A percentile compares a stretch with the other conserved stretches of the same genome.
phyloP scores from a whole-genome alignment of 345 rosid genomes.

The Dimocarpus longan region DNA sequence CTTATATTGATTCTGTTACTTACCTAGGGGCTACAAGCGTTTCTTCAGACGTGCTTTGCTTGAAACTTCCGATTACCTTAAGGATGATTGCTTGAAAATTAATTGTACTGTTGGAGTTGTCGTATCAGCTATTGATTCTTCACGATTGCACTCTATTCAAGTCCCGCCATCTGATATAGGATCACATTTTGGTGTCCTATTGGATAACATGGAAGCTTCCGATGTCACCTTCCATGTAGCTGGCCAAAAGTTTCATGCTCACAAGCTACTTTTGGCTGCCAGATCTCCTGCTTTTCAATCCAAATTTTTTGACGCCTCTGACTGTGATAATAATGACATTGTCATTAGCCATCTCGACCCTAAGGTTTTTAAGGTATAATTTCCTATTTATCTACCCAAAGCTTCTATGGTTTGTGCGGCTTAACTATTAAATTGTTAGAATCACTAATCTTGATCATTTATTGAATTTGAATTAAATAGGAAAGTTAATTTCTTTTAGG shows the following conservation, averaged over 20 bases:
- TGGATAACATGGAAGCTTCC: conserved; percentile 60
- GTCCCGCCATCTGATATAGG: conserved; percentile 72
- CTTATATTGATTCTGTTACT: neutral
- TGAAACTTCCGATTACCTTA: conserved; percentile 65
- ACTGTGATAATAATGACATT: conserved; percentile 43
- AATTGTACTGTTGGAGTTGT: conserved; percentile 76
- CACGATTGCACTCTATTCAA: conserved; percentile 46
- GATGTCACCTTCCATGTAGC: conserved; percentile 61
- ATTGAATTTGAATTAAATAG: too few species aligned
- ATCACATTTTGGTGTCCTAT: conserved; percentile 53
- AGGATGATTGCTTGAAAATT: conserved; percentile 69
- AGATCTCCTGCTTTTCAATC: conserved; percentile 59
- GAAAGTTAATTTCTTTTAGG: too few species aligned
- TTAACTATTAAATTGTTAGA: too few species aligned
- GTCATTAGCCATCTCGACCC: conserved; percentile 53
- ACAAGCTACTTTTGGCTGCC: conserved; percentile 69
- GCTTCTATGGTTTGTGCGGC: too few species aligned
- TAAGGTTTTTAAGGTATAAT: conserved; percentile 56
- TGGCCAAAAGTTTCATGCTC: conserved; percentile 63
- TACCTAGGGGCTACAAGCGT: conserved; percentile 75
- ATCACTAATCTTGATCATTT: too few species aligned
- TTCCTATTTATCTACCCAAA: neutral
- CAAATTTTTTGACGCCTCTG: conserved; percentile 38
- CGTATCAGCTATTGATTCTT: conserved; percentile 50
- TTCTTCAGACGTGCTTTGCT: conserved; percentile 63